Evolutionary conservation across 2,329 filamentous ascomycete genomes (phyloP).

Genomic region (Tricladium varicosporioides): DNA sequence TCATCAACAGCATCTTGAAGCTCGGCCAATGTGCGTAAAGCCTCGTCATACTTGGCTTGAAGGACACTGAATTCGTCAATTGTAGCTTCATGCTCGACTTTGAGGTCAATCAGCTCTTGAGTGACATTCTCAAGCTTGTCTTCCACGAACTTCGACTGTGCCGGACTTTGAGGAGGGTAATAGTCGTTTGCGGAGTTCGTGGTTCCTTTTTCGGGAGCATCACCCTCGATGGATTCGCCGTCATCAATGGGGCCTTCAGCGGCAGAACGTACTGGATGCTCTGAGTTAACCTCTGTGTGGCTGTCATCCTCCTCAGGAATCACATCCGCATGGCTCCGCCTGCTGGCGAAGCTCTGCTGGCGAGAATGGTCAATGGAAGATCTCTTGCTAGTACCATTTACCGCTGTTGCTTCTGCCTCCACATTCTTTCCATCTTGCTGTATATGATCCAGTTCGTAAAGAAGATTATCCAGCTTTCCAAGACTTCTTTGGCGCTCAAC

Average conservation of each 20-base stretch:
- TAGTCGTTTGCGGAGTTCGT: slow-evolving; percentile 30
- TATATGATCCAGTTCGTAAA: slow-evolving; percentile 84
- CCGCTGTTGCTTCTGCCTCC: slow-evolving; percentile 34
- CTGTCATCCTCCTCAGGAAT: slow-evolving; percentile 41
- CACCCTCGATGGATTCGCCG: slow-evolving; percentile 38
- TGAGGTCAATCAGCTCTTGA: slow-evolving; percentile 86
- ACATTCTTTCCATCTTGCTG: slow-evolving; percentile 55
- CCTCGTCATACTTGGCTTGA: slow-evolving; percentile 86
- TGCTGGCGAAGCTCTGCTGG: slow-evolving; percentile 51
- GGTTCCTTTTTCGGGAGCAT: slow-evolving; percentile 29
- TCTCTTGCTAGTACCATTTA: slow-evolving; percentile 44
- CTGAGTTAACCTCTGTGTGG: slow-evolving; percentile 10
- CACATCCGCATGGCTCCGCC: slow-evolving; percentile 51
- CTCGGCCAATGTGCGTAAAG: slow-evolving; percentile 76
- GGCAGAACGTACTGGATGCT: slow-evolving; percentile 23
- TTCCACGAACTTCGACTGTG: slow-evolving; percentile 80
- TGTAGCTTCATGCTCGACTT: slow-evolving; percentile 84
- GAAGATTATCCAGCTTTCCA: slow-evolving; percentile 87
- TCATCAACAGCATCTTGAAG: slow-evolving; percentile 85
- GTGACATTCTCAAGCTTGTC: slow-evolving; percentile 92
- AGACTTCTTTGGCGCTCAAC: slow-evolving; percentile 93
- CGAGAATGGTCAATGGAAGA: slow-evolving; percentile 51
- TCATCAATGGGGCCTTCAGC: slow-evolving; percentile 34
- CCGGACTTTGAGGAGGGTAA: slow-evolving; percentile 59
- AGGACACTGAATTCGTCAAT: slow-evolving; percentile 78